Conservation (phyloP, 2,329 filamentous ascomycete genomes). For the Talaromyces sp. region DNA sequence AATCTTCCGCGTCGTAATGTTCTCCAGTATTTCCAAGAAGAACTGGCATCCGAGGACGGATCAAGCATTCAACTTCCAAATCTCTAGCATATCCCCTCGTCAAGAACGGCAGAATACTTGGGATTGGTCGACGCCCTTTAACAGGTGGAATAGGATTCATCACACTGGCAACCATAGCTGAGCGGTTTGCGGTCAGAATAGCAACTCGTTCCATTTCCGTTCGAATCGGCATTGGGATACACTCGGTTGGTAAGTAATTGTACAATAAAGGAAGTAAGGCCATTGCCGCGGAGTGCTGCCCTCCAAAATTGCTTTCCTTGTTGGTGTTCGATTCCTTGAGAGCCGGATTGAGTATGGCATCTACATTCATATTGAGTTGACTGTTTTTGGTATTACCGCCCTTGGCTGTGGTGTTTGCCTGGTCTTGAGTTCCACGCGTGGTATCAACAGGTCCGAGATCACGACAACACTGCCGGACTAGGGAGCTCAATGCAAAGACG, state of each 20-base stretch:
- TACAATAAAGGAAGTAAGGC: conserved; percentile 60
- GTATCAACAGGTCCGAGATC: conserved; percentile 58
- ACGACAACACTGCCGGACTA: conserved; percentile 65
- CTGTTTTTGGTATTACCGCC: conserved; percentile 38
- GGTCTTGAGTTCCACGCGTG: conserved; percentile 28
- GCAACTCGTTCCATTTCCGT: conserved; percentile 75
- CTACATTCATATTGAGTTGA: conserved; percentile 53
- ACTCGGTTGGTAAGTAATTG: conserved; percentile 58
- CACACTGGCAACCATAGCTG: conserved; percentile 74
- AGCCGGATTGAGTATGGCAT: conserved; percentile 60
- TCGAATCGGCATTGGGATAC: conserved; percentile 66
- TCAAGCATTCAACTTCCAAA: conserved; percentile 65
- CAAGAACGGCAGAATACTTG: conserved; percentile 77
- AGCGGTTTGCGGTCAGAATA: conserved; percentile 62
- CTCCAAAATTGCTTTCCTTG: conserved; percentile 22
- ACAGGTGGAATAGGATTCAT: conserved; percentile 67
- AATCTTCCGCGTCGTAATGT: conserved; percentile 30
- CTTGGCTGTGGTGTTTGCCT: conserved; percentile 25
- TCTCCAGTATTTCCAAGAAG: conserved; percentile 26
- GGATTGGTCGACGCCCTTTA: conserved; percentile 56
- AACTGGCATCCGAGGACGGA: conserved; percentile 50
- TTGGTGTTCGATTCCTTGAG: conserved; percentile 24
- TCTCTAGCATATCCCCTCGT: conserved; percentile 60
- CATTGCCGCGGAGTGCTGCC: conserved; percentile 54
- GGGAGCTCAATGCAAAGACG: conserved; percentile 56